Percentiles rank a stretch among this genome's conserved stretches.
These are phyloP conservation scores for Phytophthora syringae DNA, from an alignment of 352 stramenopile species.

Conservation along the genomic window DNA sequence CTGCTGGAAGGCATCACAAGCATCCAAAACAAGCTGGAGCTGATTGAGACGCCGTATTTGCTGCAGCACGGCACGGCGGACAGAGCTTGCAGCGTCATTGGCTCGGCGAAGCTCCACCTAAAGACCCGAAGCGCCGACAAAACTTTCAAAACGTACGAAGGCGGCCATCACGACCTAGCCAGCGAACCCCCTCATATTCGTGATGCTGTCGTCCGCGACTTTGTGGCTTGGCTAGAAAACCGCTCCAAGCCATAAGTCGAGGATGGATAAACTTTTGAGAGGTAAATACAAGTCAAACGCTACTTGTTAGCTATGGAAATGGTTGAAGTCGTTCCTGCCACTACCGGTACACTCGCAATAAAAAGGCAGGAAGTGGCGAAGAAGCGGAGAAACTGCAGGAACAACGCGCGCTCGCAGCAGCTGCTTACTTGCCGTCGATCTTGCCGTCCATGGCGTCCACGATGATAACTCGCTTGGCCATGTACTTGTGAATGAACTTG, in stretches of 20 bases:
- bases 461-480: conserved; percentile 41
- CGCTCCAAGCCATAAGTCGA: conserved; percentile 23
- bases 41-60: conserved; percentile 77
- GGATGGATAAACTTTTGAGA: conserved; percentile 11
- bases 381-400: conserved; percentile 15
- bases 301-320: conserved; percentile 12
- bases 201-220: conserved; percentile 67
- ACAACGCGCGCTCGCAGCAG: background rate
- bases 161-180: conserved; percentile 71
- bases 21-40: conserved; percentile 62
- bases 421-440: conserved; percentile 43
- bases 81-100: conserved; percentile 71
- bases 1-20: conserved; percentile 65
- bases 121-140: conserved; percentile 73
- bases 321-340: conserved; percentile 17
- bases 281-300: background rate
- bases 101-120: conserved; percentile 61
- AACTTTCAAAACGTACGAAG: conserved; percentile 65
- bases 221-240: conserved; percentile 75
- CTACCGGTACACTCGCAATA: conserved; percentile 33
- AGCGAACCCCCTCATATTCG: conserved; percentile 75
- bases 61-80: conserved; percentile 79
- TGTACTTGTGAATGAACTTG: conserved; percentile 54
- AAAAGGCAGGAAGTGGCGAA: conserved; percentile 25
- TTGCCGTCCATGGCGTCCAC: conserved; percentile 46